Percentiles rank a stretch among this genome's conserved stretches.
These are phyloP conservation scores for Lonicera japonica DNA, from an alignment of 129 eudicot genomes.

Conservation along the genomic window DNA sequence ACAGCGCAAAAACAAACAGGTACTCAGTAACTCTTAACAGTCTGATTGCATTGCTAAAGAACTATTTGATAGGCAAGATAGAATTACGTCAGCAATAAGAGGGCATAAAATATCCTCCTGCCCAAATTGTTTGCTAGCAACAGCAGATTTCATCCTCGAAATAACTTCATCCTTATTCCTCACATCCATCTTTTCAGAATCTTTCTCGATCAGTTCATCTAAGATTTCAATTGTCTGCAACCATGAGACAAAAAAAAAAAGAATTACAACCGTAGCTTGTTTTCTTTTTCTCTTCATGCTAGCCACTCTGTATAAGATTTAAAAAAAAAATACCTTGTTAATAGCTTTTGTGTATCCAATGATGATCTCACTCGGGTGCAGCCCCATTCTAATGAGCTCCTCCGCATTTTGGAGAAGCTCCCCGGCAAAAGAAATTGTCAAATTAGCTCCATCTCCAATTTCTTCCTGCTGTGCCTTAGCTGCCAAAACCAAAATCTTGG, in stretches of 20 bases:
- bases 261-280: not conserved
- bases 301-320: not conserved
- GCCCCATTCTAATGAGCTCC: conserved; percentile 92
- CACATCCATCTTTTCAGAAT: conserved; percentile 86
- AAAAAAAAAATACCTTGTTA: conserved; percentile 60
- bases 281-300: not conserved
- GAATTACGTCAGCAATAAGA: conserved; percentile 73
- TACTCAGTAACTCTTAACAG: not conserved
- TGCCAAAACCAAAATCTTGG: conserved; percentile 74
- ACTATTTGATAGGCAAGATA: not conserved
- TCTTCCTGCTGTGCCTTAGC: conserved; percentile 94
- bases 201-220: conserved; percentile 64
- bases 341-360: conserved; percentile 78
- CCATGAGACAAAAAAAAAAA: not conserved
- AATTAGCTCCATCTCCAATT: conserved; percentile 91
- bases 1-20: conserved; percentile 1
- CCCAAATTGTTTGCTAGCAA: conserved; percentile 95
- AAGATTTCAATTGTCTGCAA: conserved; percentile 58
- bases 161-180: conserved; percentile 77
- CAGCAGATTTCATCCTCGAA: conserved; percentile 70
- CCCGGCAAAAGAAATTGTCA: conserved; percentile 82
- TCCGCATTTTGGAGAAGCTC: conserved; percentile 86
- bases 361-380: conserved; percentile 90
- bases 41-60: not conserved
- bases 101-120: conserved; percentile 61